Percentiles rank a stretch among this genome's conserved stretches.
Evolutionary conservation across 768 basidiomycete species (phyloP).

Genomic region (Tricholomella constricta): DNA sequence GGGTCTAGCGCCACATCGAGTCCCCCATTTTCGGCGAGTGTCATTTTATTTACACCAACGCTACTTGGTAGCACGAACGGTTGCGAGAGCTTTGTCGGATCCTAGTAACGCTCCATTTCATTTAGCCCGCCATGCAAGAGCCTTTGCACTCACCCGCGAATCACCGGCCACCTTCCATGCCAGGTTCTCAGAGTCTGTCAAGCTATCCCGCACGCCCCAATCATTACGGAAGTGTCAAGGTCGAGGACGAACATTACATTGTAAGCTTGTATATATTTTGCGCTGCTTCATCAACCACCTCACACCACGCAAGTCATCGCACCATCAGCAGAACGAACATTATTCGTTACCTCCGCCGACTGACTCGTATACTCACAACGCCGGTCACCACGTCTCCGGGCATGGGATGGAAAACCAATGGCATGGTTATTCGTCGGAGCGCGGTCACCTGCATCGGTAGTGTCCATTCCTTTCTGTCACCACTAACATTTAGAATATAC

Average conservation of each 20-base stretch:
- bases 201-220: conserved; percentile 43
- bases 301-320: conserved; percentile 22
- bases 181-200: conserved; percentile 41
- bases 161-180: conserved; percentile 47
- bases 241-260: conserved; percentile 65
- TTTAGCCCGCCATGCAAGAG: conserved; percentile 68
- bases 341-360: conserved; percentile 40
- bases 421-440: conserved; percentile 69
- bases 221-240: conserved; percentile 60
- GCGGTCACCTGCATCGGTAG: conserved; percentile 62
- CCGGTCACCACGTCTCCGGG: conserved; percentile 30
- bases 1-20: conserved; percentile 74
- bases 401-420: conserved; percentile 55
- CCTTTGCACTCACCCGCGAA: conserved; percentile 51
- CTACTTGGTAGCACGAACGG: conserved; percentile 28
- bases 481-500: conserved; percentile 18
- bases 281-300: background rate
- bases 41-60: conserved; percentile 40
- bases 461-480: conserved; percentile 9
- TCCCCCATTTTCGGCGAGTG: conserved; percentile 88
- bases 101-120: conserved; percentile 53
- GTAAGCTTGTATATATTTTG: conserved; percentile 34
- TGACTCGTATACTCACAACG: conserved; percentile 45
- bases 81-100: conserved; percentile 41
- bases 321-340: conserved; percentile 38